Conservation (phyloP, 352 stramenopile genomes). For the Globisporangium polare region DNA sequence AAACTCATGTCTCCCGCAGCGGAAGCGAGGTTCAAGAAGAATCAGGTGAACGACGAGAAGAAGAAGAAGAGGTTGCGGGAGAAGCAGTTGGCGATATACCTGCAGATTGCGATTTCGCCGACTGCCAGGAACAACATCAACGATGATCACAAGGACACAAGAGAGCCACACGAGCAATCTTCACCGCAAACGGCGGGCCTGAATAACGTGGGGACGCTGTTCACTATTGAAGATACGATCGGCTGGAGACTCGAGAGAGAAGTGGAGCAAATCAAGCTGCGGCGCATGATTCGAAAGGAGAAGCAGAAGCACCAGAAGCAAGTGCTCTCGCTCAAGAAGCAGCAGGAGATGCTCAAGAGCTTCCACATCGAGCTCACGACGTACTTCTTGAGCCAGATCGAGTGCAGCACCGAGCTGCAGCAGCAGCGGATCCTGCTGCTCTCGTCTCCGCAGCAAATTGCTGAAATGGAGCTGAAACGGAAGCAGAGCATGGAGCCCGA, state of each 20-base stretch:
- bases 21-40: constrained; percentile 43
- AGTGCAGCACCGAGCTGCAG: constrained; percentile 47
- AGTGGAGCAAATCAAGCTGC: constrained; percentile 35
- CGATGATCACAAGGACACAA: background rate
- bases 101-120: constrained; percentile 33
- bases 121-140: background rate
- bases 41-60: constrained; percentile 35
- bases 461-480: constrained; percentile 31
- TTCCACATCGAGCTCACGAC: constrained; percentile 44
- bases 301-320: constrained; percentile 34
- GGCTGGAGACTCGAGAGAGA: constrained; percentile 47
- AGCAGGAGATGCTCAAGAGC: constrained; percentile 43
- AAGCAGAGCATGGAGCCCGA: constrained; percentile 45
- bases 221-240: constrained; percentile 41
- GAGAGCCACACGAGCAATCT: background rate
- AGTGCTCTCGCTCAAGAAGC: constrained; percentile 31
- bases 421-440: constrained; percentile 57
- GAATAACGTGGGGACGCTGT: constrained; percentile 35
- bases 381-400: constrained; percentile 43
- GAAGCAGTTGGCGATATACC: constrained; percentile 30
- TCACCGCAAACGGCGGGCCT: background rate
- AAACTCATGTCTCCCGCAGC: constrained; percentile 49
- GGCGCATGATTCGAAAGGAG: constrained; percentile 28
- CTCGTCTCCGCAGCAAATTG: constrained; percentile 40
- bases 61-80: constrained; percentile 34